Evolutionary conservation across 805 yeast genomes (phyloP).

Genomic region (Komagataella populi): DNA sequence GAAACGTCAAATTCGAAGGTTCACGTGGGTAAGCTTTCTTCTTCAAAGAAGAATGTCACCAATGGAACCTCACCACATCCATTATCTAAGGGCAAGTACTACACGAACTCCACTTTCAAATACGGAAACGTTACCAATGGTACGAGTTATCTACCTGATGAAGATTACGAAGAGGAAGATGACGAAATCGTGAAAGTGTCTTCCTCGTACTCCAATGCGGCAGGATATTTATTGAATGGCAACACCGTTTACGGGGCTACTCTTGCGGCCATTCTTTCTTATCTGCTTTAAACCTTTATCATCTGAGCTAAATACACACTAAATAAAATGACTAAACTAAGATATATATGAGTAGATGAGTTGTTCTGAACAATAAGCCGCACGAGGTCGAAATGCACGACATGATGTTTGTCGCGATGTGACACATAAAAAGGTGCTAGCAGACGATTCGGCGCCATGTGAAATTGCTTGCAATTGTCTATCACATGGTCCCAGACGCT

Average conservation of each 20-base stretch:
- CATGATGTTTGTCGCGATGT: background rate
- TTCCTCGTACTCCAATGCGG: background rate
- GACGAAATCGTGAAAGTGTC: background rate
- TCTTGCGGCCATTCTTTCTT: background rate
- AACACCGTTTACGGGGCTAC: background rate
- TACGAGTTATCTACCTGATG: background rate
- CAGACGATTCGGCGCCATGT: background rate
- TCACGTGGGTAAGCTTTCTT: background rate
- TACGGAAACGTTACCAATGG: background rate
- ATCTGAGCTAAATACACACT: background rate
- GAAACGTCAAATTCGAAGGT: background rate
- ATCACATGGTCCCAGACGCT: background rate
- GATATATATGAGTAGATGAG: background rate
- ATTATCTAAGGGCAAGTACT: background rate
- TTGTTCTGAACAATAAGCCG: background rate
- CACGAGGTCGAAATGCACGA: background rate
- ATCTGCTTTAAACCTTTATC: background rate
- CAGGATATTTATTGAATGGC: background rate
- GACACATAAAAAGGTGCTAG: background rate
- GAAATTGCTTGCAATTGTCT: background rate
- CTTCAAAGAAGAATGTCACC: background rate
- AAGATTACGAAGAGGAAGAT: background rate
- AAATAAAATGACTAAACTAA: background rate
- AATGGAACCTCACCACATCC: background rate
- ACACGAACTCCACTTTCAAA: background rate